These are phyloP conservation scores for Phytophthora kernoviae DNA, from an alignment of 352 stramenopile species.

Conservation along the genomic window DNA sequence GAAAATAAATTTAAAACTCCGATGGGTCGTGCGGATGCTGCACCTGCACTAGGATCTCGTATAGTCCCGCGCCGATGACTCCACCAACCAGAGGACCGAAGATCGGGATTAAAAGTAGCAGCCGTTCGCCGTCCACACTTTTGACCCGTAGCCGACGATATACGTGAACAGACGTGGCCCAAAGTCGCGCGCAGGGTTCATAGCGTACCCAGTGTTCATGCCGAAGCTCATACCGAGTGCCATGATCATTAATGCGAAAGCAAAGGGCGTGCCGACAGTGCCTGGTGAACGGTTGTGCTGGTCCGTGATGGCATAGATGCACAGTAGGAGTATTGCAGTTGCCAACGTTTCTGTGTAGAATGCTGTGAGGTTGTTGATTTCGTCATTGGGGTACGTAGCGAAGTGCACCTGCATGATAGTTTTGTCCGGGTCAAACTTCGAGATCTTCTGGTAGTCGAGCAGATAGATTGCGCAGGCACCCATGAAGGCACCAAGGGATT, in stretches of 20 bases:
- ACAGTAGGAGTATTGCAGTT: slow-evolving; percentile 58
- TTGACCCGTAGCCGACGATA: slow-evolving; percentile 57
- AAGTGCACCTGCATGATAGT: slow-evolving; percentile 49
- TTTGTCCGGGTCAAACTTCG: slow-evolving; percentile 48
- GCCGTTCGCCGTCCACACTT: slow-evolving; percentile 55
- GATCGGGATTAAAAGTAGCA: slow-evolving; percentile 74
- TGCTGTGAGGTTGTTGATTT: slow-evolving; percentile 47
- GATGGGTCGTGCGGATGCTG: slow-evolving; percentile 44
- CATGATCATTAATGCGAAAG: slow-evolving; percentile 60
- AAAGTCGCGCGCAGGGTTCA: slow-evolving; percentile 59
- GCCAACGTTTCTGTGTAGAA: slow-evolving; percentile 63
- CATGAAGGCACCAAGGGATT: slow-evolving; percentile 49
- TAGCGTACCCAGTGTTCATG: slow-evolving; percentile 46
- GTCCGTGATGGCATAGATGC: slow-evolving; percentile 64
- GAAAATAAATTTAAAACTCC: slow-evolving; percentile 9
- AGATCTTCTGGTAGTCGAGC: slow-evolving; percentile 55
- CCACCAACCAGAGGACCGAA: slow-evolving; percentile 52
- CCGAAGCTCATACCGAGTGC: slow-evolving; percentile 68
- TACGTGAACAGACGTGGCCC: slow-evolving; percentile 45
- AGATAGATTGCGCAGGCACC: slow-evolving; percentile 47
- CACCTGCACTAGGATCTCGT: slow-evolving; percentile 57
- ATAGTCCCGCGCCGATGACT: slow-evolving; percentile 45
- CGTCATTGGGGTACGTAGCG: slow-evolving; percentile 49
- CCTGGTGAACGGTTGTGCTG: slow-evolving; percentile 49
- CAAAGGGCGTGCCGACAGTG: slow-evolving; percentile 38